phyloP scores from a whole-genome alignment of 163 green algal genomes.

The Coccomyxa subellipsoidea region DNA sequence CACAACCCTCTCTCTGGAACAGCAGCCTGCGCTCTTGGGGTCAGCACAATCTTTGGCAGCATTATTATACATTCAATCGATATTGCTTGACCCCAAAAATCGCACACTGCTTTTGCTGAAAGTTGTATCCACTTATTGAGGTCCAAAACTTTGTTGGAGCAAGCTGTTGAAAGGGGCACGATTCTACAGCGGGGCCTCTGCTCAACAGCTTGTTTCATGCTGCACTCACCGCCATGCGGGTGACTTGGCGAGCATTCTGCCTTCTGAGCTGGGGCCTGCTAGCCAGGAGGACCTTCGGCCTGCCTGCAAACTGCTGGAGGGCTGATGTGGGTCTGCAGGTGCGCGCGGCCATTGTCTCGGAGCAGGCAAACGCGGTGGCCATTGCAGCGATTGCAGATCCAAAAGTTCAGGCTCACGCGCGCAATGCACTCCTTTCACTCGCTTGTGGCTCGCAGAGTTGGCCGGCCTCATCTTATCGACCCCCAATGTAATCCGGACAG shows the following conservation, averaged over 20 bases:
- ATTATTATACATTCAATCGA: too few species aligned
- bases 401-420: background rate
- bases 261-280: conserved; percentile 7
- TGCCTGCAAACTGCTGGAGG: background rate
- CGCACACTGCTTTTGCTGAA: too few species aligned
- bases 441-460: background rate
- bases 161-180: background rate
- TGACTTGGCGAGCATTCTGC: background rate
- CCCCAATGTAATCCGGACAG: background rate
- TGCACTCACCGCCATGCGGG: background rate
- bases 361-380: background rate
- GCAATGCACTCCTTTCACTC: background rate
- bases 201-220: background rate
- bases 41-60: too few species aligned
- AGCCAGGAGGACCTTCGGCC: background rate
- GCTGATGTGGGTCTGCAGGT: background rate
- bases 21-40: background rate
- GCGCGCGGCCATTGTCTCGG: conserved; percentile 1
- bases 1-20: background rate
- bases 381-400: background rate
- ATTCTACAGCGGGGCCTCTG: background rate
- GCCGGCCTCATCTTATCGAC: conserved; percentile 6
- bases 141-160: too few species aligned
- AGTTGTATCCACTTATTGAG: too few species aligned
- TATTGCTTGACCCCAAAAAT: too few species aligned